Evolutionary conservation across 495 filamentous ascomycete genomes (phyloP), one percentile per base, ranked within the genome.

Genomic region (Lasiosphaeris hirsuta): DNA sequence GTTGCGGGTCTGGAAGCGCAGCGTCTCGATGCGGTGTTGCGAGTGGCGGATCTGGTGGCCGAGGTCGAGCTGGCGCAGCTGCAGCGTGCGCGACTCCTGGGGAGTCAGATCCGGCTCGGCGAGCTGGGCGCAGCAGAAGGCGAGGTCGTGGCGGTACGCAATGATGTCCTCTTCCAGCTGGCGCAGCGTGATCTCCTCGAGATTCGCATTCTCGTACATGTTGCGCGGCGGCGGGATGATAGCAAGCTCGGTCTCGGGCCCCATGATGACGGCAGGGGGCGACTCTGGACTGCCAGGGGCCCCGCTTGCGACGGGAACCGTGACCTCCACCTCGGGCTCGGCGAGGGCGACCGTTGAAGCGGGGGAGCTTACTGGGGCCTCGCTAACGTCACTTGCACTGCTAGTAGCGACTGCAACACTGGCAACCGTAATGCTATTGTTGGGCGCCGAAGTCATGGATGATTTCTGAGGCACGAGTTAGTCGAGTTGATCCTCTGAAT

Each of bases 91-190:
- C 0, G 58, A 58, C 62, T 78, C 75, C 36, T 77, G 72, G 0
- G 75, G 71, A 0, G 72, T 78, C 33, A 78, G 64, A 39, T 74
- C 68, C 0, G 49, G 54, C 4, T 63, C 46, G 3, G 50, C 58
- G 0, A 78, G 65, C 48, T 71, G 69, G 6, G 65, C 61, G 6
- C 51, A 56, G 55, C 73, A 77, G 51, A 65, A 78, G 10, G 69
- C 65, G 2, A 72, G 38, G 53, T 78, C 75, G 34, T 71, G 66
- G 8, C 69, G 59, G 53, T 76, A 78, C 7, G 73, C 74, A 0
- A 47, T 50, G 50, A 77, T 75, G 35, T 77, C 75, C 46, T 77
- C 73, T 9, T 63, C 52, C 51, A 77, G 65, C 63, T 78, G 75
- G 10, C 73, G 70, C 9, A 71, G 54, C 0, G 65, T 75, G 52